Evolutionary conservation across 164 flowering plant species (phyloP).

Genomic region (Chloranthus sessilifolius): DNA sequence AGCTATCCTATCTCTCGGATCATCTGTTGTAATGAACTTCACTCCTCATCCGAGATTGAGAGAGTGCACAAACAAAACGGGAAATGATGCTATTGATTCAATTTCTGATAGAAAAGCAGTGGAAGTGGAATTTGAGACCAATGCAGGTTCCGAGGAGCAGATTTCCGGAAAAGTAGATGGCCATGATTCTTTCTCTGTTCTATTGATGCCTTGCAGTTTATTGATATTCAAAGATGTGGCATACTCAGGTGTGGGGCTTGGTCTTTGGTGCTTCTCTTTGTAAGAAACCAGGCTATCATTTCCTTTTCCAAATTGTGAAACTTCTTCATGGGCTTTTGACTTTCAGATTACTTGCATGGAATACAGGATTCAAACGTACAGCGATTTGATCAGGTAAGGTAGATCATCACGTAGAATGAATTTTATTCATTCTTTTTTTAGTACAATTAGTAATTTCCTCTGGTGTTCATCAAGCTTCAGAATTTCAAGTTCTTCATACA

Average conservation of each 20-base stretch:
- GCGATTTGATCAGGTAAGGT: conserved; percentile 43
- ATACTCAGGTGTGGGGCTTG: conserved; percentile 49
- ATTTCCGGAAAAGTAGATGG: conserved; percentile 8
- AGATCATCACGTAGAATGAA: not conserved
- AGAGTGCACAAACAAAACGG: conserved; percentile 3
- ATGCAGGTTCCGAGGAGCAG: conserved; percentile 7
- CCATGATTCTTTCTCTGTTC: conserved; percentile 48
- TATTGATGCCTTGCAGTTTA: conserved; percentile 84
- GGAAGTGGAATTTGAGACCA: conserved; percentile 8
- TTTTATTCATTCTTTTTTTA: too few species aligned
- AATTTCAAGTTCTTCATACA: not conserved
- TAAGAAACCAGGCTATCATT: not conserved
- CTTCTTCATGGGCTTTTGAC: conserved; percentile 5
- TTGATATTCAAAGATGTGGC: conserved; percentile 80
- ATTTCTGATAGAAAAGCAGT: conserved; percentile 12
- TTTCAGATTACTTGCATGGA: conserved; percentile 83
- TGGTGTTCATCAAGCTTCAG: not conserved
- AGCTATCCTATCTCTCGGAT: conserved; percentile 83
- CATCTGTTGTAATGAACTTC: conserved; percentile 87
- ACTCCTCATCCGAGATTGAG: conserved; percentile 61
- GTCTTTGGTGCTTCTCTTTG: not conserved
- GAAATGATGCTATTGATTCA: conserved; percentile 7
- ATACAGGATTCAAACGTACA: conserved; percentile 59
- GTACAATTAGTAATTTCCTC: not conserved
- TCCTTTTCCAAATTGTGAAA: not conserved